Evolutionary conservation across 352 stramenopile species (phyloP).

Genomic region (Pythium utonaiense): DNA sequence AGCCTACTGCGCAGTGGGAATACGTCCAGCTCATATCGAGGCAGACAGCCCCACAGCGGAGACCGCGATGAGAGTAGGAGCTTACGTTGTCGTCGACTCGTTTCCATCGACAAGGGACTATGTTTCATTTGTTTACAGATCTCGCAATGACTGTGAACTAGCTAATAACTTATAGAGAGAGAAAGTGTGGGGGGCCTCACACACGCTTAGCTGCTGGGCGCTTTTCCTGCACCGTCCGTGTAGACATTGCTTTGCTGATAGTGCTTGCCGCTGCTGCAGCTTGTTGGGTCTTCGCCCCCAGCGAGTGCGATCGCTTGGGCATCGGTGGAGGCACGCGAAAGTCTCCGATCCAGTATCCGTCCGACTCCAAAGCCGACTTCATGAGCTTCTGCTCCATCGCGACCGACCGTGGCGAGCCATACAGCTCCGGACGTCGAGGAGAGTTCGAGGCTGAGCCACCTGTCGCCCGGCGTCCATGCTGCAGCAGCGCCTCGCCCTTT

Average conservation of each 20-base stretch:
- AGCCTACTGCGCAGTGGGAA: conserved; percentile 36
- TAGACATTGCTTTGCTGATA: not conserved
- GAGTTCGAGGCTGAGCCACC: conserved; percentile 17
- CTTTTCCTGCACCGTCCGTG: not conserved
- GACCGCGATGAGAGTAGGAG: not conserved
- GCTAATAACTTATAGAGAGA: not conserved
- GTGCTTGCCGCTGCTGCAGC: conserved; percentile 7
- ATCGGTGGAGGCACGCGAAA: conserved; percentile 46
- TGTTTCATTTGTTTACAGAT: not conserved
- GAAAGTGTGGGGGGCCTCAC: not conserved
- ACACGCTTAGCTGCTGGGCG: not conserved
- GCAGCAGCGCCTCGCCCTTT: conserved; percentile 13
- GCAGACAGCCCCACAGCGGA: conserved; percentile 2
- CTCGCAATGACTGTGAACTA: not conserved
- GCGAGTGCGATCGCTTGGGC: conserved; percentile 23
- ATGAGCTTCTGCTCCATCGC: conserved; percentile 43
- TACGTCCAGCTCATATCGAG: conserved; percentile 33
- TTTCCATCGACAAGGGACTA: not conserved
- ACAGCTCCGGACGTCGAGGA: conserved; percentile 26
- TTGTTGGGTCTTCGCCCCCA: conserved; percentile 9
- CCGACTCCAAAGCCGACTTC: conserved; percentile 50
- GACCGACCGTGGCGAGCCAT: conserved; percentile 22
- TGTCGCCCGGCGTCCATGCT: not conserved
- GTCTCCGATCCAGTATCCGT: conserved; percentile 80
- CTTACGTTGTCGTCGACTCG: no score